A percentile compares a stretch with the other conserved stretches of the same genome.
Conservation (phyloP, 2,329 filamentous ascomycete species). For the Pyrenochaeta sp. region DNA sequence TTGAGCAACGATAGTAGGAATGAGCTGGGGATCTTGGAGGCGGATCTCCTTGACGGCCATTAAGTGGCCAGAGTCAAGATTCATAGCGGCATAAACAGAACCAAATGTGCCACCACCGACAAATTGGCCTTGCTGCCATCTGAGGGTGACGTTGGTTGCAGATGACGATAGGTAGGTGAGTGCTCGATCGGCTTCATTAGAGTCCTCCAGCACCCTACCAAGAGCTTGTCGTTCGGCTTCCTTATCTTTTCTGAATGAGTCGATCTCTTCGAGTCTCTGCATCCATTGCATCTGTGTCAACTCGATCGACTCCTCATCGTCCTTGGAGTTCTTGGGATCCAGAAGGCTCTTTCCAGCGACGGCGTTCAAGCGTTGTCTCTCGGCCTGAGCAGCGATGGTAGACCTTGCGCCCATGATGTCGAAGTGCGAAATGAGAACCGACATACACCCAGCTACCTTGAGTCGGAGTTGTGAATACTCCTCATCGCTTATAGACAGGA, state of each 20-base stretch:
- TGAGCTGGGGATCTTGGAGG: slow-evolving; percentile 93
- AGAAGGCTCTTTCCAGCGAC: slow-evolving; percentile 78
- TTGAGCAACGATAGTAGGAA: slow-evolving; percentile 90
- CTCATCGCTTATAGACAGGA: slow-evolving; percentile 86
- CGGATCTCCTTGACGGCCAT: slow-evolving; percentile 99
- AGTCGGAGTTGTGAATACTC: slow-evolving; percentile 84
- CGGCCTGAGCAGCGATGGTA: slow-evolving; percentile 89
- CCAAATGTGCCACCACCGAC: slow-evolving; percentile 97
- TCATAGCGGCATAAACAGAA: slow-evolving; percentile 96
- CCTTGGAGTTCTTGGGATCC: slow-evolving; percentile 76
- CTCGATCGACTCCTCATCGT: slow-evolving; percentile 85
- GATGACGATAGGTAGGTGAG: slow-evolving; percentile 93
- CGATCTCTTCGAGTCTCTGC: slow-evolving; percentile 76
- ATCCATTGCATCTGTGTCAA: slow-evolving; percentile 80
- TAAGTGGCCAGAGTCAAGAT: slow-evolving; percentile 91
- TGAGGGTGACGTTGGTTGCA: slow-evolving; percentile 91
- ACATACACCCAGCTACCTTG: slow-evolving; percentile 98
- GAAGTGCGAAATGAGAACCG: slow-evolving; percentile 94
- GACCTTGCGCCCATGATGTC: slow-evolving; percentile 98
- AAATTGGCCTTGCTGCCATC: slow-evolving; percentile 99
- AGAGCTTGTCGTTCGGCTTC: slow-evolving; percentile 87
- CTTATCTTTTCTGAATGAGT: slow-evolving; percentile 78
- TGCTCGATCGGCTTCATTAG: slow-evolving; percentile 94
- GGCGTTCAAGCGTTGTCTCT: slow-evolving; percentile 87
- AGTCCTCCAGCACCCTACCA: slow-evolving; percentile 90